These are phyloP conservation scores for Stephania japonica DNA, from an alignment of 164 flowering plant species.

Conservation along the genomic window DNA sequence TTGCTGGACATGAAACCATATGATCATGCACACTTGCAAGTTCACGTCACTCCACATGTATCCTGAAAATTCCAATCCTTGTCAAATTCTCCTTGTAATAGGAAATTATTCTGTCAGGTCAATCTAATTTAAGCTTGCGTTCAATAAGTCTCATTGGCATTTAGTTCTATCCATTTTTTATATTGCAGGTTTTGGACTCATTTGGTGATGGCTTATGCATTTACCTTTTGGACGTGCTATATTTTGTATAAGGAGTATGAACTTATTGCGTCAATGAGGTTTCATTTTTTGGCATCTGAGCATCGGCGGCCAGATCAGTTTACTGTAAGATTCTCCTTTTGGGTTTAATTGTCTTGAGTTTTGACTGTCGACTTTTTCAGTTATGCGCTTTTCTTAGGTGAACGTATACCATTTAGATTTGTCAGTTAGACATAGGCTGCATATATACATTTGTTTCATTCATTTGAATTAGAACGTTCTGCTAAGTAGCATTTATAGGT, in stretches of 20 bases:
- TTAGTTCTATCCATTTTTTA: background rate
- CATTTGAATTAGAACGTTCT: no score
- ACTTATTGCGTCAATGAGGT: constrained; percentile 58
- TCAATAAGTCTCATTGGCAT: background rate
- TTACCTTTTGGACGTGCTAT: constrained; percentile 84
- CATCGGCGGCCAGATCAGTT: constrained; percentile 78
- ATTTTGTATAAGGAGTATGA: constrained; percentile 63
- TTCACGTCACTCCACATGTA: no score
- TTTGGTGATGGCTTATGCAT: constrained; percentile 70
- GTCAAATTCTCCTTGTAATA: no score
- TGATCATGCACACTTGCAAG: background rate
- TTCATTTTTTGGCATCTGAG: constrained; percentile 75
- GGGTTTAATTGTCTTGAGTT: background rate
- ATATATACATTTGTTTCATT: no score
- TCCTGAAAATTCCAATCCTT: no score
- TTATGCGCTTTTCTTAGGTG: no score
- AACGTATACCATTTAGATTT: no score
- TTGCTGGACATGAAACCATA: background rate
- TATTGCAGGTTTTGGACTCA: constrained; percentile 76
- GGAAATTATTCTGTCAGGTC: no score
- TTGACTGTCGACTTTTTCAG: background rate
- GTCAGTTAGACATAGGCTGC: no score
- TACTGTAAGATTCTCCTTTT: constrained; percentile 41
- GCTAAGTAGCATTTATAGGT: no score
- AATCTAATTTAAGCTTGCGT: no score